A percentile compares a stretch with the other conserved stretches of the same genome.
phyloP scores from a whole-genome alignment of 208 protist species.

The Leishmania aethiopica region DNA sequence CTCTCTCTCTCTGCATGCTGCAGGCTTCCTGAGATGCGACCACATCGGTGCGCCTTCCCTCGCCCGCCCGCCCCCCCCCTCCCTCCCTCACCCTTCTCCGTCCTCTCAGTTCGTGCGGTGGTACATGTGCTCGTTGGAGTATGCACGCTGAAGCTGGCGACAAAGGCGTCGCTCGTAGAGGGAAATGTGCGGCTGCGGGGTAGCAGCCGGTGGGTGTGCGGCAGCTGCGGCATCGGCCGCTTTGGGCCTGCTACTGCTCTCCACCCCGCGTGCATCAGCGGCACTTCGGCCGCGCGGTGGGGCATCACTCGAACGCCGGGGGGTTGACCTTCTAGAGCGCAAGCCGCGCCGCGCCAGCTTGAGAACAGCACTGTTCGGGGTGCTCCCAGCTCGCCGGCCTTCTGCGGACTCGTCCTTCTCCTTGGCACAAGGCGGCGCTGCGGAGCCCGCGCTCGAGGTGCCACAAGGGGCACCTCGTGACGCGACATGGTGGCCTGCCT shows the following conservation, averaged over 20 bases:
- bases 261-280: not conserved
- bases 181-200: slow-evolving; percentile 5
- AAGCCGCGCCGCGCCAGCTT: not conserved
- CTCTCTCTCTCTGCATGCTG: not conserved
- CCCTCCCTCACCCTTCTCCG: not conserved
- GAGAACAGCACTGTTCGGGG: not conserved
- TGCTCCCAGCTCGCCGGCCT: not conserved
- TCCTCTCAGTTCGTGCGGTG: not conserved
- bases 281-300: not conserved
- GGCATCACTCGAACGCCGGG: not conserved
- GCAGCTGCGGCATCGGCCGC: not conserved
- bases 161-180: slow-evolving; percentile 28
- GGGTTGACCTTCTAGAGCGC: not conserved
- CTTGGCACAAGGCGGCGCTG: not conserved
- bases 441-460: not conserved
- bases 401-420: not conserved
- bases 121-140: slow-evolving; percentile 1
- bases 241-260: not conserved
- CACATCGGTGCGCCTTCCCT: not conserved
- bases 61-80: not conserved
- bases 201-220: not conserved
- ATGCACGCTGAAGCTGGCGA: slow-evolving; percentile 19
- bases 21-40: not conserved
- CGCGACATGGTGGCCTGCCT: not conserved
- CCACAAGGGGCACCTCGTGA: not conserved